Percentiles rank a stretch among this genome's conserved stretches.
Evolutionary conservation across 495 filamentous ascomycete genomes (phyloP).

Genomic region (Glutinoglossum americanum): DNA sequence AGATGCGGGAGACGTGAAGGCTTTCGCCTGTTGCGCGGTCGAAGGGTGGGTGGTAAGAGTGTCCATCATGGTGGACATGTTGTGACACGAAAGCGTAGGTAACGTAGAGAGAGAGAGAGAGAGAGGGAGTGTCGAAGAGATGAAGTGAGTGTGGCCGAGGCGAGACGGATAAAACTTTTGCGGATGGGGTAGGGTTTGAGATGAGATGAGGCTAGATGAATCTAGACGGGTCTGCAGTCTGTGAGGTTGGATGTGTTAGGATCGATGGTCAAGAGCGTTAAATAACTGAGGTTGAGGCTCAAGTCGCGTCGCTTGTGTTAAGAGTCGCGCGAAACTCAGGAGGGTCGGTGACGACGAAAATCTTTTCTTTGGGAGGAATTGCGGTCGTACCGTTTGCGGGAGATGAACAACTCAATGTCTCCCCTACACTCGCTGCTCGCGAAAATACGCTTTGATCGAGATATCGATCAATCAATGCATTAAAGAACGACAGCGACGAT

Average conservation of each 20-base stretch:
- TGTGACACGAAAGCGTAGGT: too few relatives aligned
- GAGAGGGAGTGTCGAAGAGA: neutral
- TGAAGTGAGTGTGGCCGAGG: constrained; percentile 1
- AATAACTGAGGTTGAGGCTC: neutral
- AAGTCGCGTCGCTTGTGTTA: neutral
- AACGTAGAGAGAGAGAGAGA: too few relatives aligned
- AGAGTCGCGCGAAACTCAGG: constrained; percentile 3
- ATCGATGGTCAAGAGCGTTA: neutral
- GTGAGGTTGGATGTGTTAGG: neutral
- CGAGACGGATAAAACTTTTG: too few relatives aligned
- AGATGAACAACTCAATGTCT: constrained; percentile 99
- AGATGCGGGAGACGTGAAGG: constrained; percentile 73
- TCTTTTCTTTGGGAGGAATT: neutral
- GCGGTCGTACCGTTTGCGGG: constrained; percentile 51
- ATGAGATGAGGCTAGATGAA: neutral
- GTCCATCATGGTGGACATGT: constrained; percentile 42
- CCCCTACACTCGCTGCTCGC: constrained; percentile 32
- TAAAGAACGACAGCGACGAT: neutral
- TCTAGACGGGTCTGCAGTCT: constrained; percentile 3
- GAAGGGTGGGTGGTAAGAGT: constrained; percentile 73
- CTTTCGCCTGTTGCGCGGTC: constrained; percentile 72
- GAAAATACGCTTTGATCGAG: neutral
- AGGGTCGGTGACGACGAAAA: neutral
- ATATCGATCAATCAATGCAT: constrained; percentile 1
- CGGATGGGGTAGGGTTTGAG: neutral